Base-by-base conservation (phyloP, 352 stramenopile genomes). In the Phytopythium aichiense region DNA sequence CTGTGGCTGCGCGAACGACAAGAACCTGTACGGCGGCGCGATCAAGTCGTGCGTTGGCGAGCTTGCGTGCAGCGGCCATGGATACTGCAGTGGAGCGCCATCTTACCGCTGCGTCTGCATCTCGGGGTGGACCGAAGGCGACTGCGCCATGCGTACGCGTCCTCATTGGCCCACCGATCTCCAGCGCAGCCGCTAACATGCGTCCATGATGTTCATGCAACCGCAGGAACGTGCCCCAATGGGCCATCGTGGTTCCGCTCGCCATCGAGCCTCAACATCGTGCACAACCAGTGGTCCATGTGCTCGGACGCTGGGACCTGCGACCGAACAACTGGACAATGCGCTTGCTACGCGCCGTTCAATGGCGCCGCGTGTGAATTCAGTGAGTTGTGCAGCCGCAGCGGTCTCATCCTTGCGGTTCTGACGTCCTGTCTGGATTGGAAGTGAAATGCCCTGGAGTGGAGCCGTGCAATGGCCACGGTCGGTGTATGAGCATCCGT, bases 1-100 rank as follows among this genome's bases (percentile, higher is more conserved):
- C 71, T 98, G 95, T 55, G 95, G 95, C 8, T 89, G 89, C 58
- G 84, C 83, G 16, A 88, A 92, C 57, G 81, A 87, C 53, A 79
- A 88, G 30, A 96, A 89, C 46, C 71, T 87, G 40, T 92, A 91
- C 56, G 80, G 80, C 11, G 81, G 84, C 2, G 18, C 66, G 1
- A 89, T 91, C 58, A 77, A 67, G 38, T 54, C 77, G 1, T 93
- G 84, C 50, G 64, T 81, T 0, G 84, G 84, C 0, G 82, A 91
- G 57, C 61, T 92, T 7, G 65, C 79, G n/a, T 94, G 84, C 61
- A 94, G 78, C 55, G 84, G 82, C 2, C 84, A 89, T 38, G 82
- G 84, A 6, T 84, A 83, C 51, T 94, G 84, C 63, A 75, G 72
- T 0, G 78, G 77, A 5, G 62, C 63, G 1, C 82, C 84, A 25